Evolutionary conservation across 352 stramenopile genomes (phyloP).

Genomic region (Peronosclerospora sorghi): DNA sequence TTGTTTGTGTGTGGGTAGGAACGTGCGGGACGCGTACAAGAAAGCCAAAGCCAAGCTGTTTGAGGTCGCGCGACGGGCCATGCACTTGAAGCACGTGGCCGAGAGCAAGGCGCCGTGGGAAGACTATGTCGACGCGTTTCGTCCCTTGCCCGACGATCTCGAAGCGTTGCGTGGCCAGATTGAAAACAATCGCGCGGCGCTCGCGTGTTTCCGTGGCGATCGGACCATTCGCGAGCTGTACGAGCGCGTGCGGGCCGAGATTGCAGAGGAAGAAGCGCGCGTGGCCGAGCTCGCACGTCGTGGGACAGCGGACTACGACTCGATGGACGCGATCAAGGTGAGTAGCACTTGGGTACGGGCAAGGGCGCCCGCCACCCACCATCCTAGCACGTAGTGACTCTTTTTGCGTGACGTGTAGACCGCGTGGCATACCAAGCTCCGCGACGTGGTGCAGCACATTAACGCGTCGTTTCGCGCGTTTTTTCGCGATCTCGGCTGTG

Average conservation of each 20-base stretch:
- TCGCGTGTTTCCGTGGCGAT: conserved; percentile 77
- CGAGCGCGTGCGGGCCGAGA: conserved; percentile 50
- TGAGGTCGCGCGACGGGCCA: conserved; percentile 42
- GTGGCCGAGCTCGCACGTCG: conserved; percentile 50
- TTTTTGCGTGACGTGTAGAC: conserved; percentile 29
- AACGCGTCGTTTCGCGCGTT: conserved; percentile 76
- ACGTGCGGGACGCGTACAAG: conserved; percentile 49
- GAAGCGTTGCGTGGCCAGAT: conserved; percentile 68
- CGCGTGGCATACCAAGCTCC: conserved; percentile 56
- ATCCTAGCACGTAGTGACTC: too few species aligned
- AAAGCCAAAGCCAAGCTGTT: conserved; percentile 58
- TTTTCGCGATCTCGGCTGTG: conserved; percentile 78
- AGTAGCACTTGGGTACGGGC: too few species aligned
- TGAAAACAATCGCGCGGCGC: conserved; percentile 73
- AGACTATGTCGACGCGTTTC: conserved; percentile 50
- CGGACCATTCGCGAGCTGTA: conserved; percentile 65
- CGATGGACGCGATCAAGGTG: conserved; percentile 70
- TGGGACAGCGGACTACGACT: conserved; percentile 49
- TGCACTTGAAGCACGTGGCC: conserved; percentile 53
- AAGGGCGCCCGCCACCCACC: too few species aligned
- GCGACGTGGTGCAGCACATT: conserved; percentile 66
- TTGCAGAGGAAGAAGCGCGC: conserved; percentile 45
- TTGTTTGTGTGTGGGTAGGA: conserved; percentile 8
- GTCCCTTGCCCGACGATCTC: conserved; percentile 53
- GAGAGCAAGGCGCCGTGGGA: conserved; percentile 61